Evolutionary conservation across 345 rosid genomes (phyloP), one percentile per base, ranked within the genome.

Genomic region (Toxicodendron radicans): DNA sequence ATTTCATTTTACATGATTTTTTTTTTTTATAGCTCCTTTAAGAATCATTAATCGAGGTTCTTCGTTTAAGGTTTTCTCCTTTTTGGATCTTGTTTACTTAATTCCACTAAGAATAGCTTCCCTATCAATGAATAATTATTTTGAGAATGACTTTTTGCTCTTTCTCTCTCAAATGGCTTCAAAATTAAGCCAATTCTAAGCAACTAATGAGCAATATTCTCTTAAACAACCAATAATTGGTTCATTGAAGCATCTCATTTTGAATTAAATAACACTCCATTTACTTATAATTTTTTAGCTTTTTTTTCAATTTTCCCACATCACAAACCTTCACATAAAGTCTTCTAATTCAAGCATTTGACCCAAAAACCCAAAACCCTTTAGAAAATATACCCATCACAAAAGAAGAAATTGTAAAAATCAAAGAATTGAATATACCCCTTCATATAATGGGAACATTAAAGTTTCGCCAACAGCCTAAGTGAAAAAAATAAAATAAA

Each of bases 151-250:
- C 64, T 43, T 58, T 48, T 17, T 21, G 14, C n/a, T 32, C 20
- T 58, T 18, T 17, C 48, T 21, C 3, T 41, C 32, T 70, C 54
- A 46, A 66, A 58, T 71, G 56, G 58, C 73, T 81, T 81, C 18
- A 51, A 65, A 10, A 45, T 48, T 46, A 74, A 62, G 76, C 72
- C 23, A 64, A 21, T 61, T 58, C 27, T 41, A 38, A 10, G 58
- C 20, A 10, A 48, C 30, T 48, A 58, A 27, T 6, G 5, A 33
- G 16, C 61, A 59, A 56, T 67, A 51, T 51, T 66, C 45, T 68
- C n/a, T 18, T 38, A 66, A 66, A 64, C 21, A 54, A 54, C 21
- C 7, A 41, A 6, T 3, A 8, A 13, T 14, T 64, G 20, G 30
- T 6, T 8, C 46, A 56, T 24, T 60, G n/a, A 7, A 63, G 45